Base-by-base conservation (phyloP, 371 early-diverging fungal species). In the Mucor sp. region DNA sequence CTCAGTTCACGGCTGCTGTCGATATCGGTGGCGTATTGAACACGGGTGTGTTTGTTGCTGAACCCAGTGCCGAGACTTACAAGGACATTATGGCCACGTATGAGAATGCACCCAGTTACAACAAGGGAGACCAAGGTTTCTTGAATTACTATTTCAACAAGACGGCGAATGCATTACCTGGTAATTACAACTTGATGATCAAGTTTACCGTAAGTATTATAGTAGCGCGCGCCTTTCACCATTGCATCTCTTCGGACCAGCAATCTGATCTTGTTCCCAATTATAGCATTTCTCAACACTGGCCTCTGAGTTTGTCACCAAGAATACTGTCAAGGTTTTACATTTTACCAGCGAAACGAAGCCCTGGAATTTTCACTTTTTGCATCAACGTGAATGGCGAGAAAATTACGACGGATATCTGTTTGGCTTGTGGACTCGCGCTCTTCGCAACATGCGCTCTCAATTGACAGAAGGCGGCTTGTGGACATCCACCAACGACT, bases 281-380 rank as follows among this genome's bases (percentile, higher is more conserved):
- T 53, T 41, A 37, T 65, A 70, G 71, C 67, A 75, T 41, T 69
- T 75, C 33, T 75, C 74, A 14, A 60, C 67, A 43, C 64, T 74
- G 15, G 76, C 72, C 8, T 17, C 69, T 27, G 53, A 63, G 9
- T 69, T 71, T 69, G 50, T 74, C 14, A 4, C 60, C 3, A 53
- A 68, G 43, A 68, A 75, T 23, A 69, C 63, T 9, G 79, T 65
- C 25, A 74, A 71, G 60, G 68, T 78, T 2, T 25, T 78, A 25
- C 79, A 78, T 60, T 78, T 63, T 62, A 78, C 79, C 0, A 75
- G 75, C 35, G 76, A 74, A 63, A 75, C 74, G 11, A 78, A 78
- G 55, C 79, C 79, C 21, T 75, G 79, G 79, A 73, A 75, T 33
- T 75, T 75, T 27, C 63, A 74, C 60, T 75, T 74, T 55, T 58